Percentiles rank a stretch among this genome's conserved stretches.
phyloP scores from a whole-genome alignment of 2,329 filamentous ascomycete species.

The Penicillium occitanis region DNA sequence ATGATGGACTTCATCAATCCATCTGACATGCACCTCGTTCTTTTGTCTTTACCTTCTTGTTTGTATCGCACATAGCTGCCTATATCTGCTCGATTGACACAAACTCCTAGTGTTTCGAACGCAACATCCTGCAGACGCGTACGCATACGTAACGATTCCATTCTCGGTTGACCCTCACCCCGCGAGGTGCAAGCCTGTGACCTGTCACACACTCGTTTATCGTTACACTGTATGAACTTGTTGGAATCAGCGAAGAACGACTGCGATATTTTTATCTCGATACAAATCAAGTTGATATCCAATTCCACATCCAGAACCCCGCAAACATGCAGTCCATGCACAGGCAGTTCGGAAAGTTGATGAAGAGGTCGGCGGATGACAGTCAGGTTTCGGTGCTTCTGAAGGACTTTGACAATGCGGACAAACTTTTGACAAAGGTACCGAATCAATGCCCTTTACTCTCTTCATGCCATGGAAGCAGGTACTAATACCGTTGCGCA shows the following conservation, averaged over 20 bases:
- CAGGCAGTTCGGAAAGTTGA: conserved; percentile 70
- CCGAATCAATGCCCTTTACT: conserved; percentile 22
- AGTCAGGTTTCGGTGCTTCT: conserved; percentile 72
- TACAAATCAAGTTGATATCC: conserved; percentile 2
- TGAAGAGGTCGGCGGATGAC: conserved; percentile 70
- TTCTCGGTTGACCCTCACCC: neutral
- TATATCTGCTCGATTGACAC: neutral
- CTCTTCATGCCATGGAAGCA: neutral
- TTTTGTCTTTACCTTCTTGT: neutral
- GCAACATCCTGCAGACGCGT: conserved; percentile 4
- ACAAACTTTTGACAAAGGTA: conserved; percentile 72
- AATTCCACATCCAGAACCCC: neutral
- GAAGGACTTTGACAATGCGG: conserved; percentile 77
- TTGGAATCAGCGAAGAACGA: neutral
- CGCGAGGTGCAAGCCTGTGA: conserved; percentile 5
- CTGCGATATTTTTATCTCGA: neutral
- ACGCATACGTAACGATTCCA: conserved; percentile 11
- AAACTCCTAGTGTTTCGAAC: neutral
- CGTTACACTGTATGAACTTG: neutral
- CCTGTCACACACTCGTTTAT: conserved; percentile 1
- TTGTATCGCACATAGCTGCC: neutral
- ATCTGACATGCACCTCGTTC: neutral
- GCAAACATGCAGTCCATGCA: conserved; percentile 56
- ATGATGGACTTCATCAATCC: neutral
- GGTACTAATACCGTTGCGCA: conserved; percentile 6